Conservation (phyloP, 306 rosid species). For the Citrullus colocynthis region DNA sequence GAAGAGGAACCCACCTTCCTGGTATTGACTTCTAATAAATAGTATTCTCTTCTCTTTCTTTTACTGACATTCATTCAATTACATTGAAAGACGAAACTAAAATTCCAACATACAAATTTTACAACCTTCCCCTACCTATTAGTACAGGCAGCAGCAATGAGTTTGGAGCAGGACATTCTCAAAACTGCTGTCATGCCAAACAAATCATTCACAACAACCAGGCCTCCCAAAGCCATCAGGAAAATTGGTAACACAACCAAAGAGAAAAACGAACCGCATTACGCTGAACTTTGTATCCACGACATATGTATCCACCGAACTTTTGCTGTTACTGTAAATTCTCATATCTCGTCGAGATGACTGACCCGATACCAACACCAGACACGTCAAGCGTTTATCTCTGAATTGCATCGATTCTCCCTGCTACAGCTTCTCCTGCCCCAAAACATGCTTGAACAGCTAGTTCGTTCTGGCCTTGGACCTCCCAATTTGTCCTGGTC, state of each 20-base stretch:
- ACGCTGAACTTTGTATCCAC: not conserved
- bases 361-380: not conserved
- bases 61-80: not conserved
- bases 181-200: not conserved
- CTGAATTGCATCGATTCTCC: conserved; percentile 93
- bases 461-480: conserved; percentile 55
- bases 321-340: not conserved
- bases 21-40: not conserved
- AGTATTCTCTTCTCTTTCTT: not conserved
- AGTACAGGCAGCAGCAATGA: not conserved
- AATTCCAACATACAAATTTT: conserved; percentile 1
- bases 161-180: not conserved
- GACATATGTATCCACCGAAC: not conserved
- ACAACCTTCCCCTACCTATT: not conserved
- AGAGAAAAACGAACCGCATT: not conserved
- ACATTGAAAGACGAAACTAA: not conserved
- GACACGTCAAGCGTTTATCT: conserved; percentile 59
- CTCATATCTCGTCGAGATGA: not conserved
- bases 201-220: conserved; percentile 9
- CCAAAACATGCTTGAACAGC: conserved; percentile 90
- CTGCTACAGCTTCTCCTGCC: conserved; percentile 93
- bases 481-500: conserved; percentile 66
- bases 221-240: conserved; percentile 1
- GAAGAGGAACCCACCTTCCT: not conserved
- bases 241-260: not conserved